Evolutionary conservation across 164 flowering plant species (phyloP), one percentile per base, ranked within the genome.

Genomic region (Aristolochia californica): DNA sequence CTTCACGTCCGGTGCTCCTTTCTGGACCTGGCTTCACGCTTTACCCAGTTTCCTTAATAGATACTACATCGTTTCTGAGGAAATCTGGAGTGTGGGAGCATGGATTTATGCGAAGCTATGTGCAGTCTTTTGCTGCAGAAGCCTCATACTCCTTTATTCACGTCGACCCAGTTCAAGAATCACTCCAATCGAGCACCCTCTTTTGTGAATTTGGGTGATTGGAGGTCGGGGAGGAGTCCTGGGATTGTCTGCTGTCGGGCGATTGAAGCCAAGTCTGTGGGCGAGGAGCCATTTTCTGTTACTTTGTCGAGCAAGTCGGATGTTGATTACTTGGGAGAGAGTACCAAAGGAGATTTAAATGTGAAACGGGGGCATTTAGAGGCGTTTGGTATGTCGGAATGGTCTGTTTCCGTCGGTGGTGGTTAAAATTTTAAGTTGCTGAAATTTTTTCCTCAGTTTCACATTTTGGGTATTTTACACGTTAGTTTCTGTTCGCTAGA

Each of bases 281-380:
- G 62, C 43, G 68, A 58, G 11, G 77, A 70, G 24, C 62, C 55
- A 13, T 73, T 73, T 58, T 73, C 74, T 13, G 67, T 64, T 10
- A 73, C 71, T 44, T 67, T 74, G 10, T 64, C 77, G 18, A 65
- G 69, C 45, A 73, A 73, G 62, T 70, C 66, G 11, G 74, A 73
- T 21, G 55, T 73, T 55, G 77, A 73, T 67, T 73, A 73, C 48
- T 55, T 70, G 17, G 77, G 77, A 18, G 74, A 73, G 65, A 73
- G 77, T 62, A 73, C 77, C 2, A 70, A 70, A 64, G 77, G 77
- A 48, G 69, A 70, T 62, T 64, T 73, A 60, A 70, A 67, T 61
- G 62, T 73, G 56, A 73, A 61, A 58, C 16, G 55, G 59, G 71
- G 67, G 53, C 77, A 70, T 56, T 51, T 73, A 24, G 64, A 55